Percentiles rank a stretch among this genome's conserved stretches.
phyloP scores from a whole-genome alignment of 176 grass and related monocot genomes.

The Raddia distichophylla region DNA sequence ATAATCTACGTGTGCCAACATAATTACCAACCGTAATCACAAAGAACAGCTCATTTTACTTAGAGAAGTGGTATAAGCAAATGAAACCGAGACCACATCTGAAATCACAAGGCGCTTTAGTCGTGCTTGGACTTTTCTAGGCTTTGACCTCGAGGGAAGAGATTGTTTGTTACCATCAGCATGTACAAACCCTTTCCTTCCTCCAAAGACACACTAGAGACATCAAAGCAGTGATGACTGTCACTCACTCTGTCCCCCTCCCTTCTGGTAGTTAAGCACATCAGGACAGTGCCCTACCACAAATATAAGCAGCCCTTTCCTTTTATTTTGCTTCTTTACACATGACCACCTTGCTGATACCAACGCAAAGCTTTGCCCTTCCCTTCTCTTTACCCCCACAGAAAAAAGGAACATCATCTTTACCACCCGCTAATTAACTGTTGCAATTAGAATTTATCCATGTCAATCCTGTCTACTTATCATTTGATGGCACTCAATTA shows the following conservation, averaged over 20 bases:
- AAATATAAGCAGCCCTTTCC: too few relatives aligned
- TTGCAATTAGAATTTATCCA: background rate
- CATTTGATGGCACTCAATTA: too few relatives aligned
- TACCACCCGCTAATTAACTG: background rate
- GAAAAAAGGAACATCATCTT: background rate
- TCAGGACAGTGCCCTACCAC: too few relatives aligned
- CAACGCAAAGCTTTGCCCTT: slow-evolving; percentile 25
- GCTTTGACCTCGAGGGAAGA: slow-evolving; percentile 54
- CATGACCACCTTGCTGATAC: slow-evolving; percentile 31
- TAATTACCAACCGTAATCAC: slow-evolving; percentile 17
- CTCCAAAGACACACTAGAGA: slow-evolving; percentile 46
- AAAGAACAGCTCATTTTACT: background rate
- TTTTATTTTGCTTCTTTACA: background rate
- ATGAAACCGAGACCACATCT: background rate
- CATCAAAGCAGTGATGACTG: slow-evolving; percentile 36
- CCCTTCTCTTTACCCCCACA: slow-evolving; percentile 18
- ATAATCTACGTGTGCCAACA: too few relatives aligned
- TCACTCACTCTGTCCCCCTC: slow-evolving; percentile 15
- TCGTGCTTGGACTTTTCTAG: slow-evolving; percentile 51
- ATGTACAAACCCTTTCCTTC: background rate
- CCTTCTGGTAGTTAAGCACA: background rate
- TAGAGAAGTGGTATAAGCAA: background rate
- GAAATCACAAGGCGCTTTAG: slow-evolving; percentile 37
- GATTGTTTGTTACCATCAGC: background rate
- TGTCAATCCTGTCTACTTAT: background rate